Percentiles rank a stretch among this genome's conserved stretches.
phyloP scores from a whole-genome alignment of 441 rosid genomes.

The Gossypium davidsonii region DNA sequence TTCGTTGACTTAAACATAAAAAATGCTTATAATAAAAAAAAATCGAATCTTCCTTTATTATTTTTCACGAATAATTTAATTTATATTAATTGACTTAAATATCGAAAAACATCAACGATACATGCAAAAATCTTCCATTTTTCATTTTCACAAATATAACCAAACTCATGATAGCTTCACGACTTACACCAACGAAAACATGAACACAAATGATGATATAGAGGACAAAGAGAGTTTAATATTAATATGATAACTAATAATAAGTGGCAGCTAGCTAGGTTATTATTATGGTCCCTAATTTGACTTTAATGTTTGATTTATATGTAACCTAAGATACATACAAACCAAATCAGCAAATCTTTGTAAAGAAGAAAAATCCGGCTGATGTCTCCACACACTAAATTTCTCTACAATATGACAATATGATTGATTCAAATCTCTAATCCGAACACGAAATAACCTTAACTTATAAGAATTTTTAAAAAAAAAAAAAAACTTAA shows the following conservation, averaged over 20 bases:
- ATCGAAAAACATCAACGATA: background rate
- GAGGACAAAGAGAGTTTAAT: background rate
- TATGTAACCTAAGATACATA: slow-evolving; percentile 24
- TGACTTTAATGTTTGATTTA: slow-evolving; percentile 25
- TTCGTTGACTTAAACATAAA: too few relatives aligned
- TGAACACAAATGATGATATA: background rate
- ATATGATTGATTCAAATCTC: background rate
- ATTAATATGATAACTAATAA: slow-evolving; percentile 16
- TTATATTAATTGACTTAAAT: background rate
- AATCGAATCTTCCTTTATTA: background rate
- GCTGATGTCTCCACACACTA: slow-evolving; percentile 24
- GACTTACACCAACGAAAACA: background rate
- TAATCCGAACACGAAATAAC: slow-evolving; percentile 3
- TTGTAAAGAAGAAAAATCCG: slow-evolving; percentile 24
- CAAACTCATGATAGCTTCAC: background rate
- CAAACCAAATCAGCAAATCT: slow-evolving; percentile 49
- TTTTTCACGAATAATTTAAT: background rate
- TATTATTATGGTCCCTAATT: slow-evolving; percentile 19
- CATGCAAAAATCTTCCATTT: background rate
- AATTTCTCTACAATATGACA: background rate
- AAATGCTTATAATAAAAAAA: background rate
- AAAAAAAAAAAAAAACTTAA: slow-evolving; percentile 2
- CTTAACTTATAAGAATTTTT: slow-evolving; percentile 21
- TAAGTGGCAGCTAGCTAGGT: slow-evolving; percentile 13
- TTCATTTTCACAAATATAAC: background rate